Evolutionary conservation across 495 filamentous ascomycete species (phyloP), one percentile per base, ranked within the genome.

Genomic region (Polyplosphaeria fusca): DNA sequence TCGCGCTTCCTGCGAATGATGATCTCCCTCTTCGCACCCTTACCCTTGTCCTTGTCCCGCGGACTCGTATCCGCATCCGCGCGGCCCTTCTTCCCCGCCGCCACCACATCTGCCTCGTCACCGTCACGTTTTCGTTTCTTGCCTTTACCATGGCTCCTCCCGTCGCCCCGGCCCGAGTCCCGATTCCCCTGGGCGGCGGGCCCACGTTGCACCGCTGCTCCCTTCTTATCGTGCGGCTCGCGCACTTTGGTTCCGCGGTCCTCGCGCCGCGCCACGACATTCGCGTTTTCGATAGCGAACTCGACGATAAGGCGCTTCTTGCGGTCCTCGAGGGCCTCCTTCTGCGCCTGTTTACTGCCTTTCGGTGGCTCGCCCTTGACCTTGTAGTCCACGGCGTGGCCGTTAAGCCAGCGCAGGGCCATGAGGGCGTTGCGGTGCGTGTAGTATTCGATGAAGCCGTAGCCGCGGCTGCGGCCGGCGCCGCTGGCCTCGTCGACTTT

Each of bases 241-340:
- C 78, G 68, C 16, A 77, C 74, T 68, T 82, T 90, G 45, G 75
- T 76, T 67, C 95, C 86, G 20, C 77, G 76, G 57, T 91, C 87
- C 58, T 79, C 82, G 22, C 93, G 75, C 52, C 93, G 77, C 53
- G 79, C 76, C 30, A 99, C 87, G 3, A 99, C 93, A 64, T 96
- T 89, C 4, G 89, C 91, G 63, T 99, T 99, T 71, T 99, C 93
- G 68, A 99, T 96, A 12, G 93, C 92, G 73, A 99, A 99, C 68
- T 99, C 93, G 30, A 91, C 92, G 70, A 99, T 88, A 44, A 97
- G 71, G 13, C 91, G 77, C 70, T 87, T 88, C 70, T 83, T 87
- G 67, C 76, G 79, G 46, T 86, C 84, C 52, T 77, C 67, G 23
- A 72, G 60, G 0, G 70, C 73, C 16, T 79, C 79, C 20, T 70